A percentile compares a stretch with the other conserved stretches of the same genome.
phyloP scores from a whole-genome alignment of 2,329 filamentous ascomycete species.

The Penicillium brevicompactum region DNA sequence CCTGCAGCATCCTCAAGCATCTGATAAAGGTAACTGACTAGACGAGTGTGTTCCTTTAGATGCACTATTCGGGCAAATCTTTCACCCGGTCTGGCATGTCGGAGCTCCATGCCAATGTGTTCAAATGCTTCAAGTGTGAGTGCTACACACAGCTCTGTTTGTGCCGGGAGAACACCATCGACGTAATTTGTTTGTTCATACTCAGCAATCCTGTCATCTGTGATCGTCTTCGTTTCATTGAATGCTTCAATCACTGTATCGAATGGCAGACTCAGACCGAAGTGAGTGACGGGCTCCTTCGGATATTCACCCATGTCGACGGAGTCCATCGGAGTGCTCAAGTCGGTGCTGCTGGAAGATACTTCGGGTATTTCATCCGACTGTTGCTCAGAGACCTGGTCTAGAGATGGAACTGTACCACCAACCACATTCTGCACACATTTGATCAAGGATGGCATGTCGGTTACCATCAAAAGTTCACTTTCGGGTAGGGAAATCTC shows the following conservation, averaged over 20 bases:
- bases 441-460: not conserved
- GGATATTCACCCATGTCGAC: not conserved
- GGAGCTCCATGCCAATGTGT: not conserved
- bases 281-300: not conserved
- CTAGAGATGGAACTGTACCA: not conserved
- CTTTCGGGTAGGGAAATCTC: not conserved
- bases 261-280: not conserved
- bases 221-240: not conserved
- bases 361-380: not conserved
- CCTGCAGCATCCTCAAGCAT: not conserved
- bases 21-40: not conserved
- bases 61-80: not conserved
- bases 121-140: not conserved
- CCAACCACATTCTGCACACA: not conserved
- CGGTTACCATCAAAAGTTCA: not conserved
- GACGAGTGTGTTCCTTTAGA: not conserved
- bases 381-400: not conserved
- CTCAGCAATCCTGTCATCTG: not conserved
- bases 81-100: not conserved
- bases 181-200: not conserved
- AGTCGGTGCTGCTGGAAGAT: not conserved
- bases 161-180: not conserved
- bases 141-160: not conserved
- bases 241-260: not conserved
- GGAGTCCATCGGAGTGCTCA: not conserved